These are phyloP conservation scores for Starmerella gropengiesseri DNA, from an alignment of 805 yeast genomes.

Conservation along the genomic window DNA sequence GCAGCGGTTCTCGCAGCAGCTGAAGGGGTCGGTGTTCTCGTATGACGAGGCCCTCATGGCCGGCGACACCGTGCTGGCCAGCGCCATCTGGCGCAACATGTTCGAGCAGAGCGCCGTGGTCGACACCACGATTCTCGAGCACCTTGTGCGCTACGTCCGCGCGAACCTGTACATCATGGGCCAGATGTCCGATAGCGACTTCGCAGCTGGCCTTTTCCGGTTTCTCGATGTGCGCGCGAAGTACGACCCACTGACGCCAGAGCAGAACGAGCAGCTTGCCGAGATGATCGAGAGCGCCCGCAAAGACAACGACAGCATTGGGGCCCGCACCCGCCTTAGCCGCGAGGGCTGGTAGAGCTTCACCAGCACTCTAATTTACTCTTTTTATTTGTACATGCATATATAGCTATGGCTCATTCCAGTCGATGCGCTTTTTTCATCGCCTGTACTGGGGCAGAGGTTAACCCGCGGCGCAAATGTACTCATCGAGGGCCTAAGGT, in stretches of 20 bases:
- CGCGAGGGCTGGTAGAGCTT: constrained; percentile 24
- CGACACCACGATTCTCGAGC: constrained; percentile 76
- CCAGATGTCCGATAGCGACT: constrained; percentile 79
- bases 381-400: constrained; percentile 7
- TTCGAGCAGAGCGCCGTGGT: constrained; percentile 75
- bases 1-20: constrained; percentile 81
- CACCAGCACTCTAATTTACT: neutral
- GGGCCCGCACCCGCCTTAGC: constrained; percentile 20
- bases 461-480: too few species aligned
- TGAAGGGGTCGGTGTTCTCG: constrained; percentile 78
- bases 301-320: constrained; percentile 19
- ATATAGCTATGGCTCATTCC: neutral
- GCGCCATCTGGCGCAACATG: constrained; percentile 58
- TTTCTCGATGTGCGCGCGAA: constrained; percentile 75
- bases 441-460: too few species aligned
- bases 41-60: constrained; percentile 86
- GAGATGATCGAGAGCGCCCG: constrained; percentile 26
- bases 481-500: too few species aligned
- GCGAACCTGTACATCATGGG: constrained; percentile 80
- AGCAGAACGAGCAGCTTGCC: constrained; percentile 37
- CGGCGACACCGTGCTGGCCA: constrained; percentile 45
- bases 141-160: constrained; percentile 79
- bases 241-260: constrained; percentile 57
- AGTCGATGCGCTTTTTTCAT: too few species aligned
- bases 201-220: constrained; percentile 78